phyloP scores from a whole-genome alignment of 2,329 filamentous ascomycete species.

The Verticillium albo-atrum region DNA sequence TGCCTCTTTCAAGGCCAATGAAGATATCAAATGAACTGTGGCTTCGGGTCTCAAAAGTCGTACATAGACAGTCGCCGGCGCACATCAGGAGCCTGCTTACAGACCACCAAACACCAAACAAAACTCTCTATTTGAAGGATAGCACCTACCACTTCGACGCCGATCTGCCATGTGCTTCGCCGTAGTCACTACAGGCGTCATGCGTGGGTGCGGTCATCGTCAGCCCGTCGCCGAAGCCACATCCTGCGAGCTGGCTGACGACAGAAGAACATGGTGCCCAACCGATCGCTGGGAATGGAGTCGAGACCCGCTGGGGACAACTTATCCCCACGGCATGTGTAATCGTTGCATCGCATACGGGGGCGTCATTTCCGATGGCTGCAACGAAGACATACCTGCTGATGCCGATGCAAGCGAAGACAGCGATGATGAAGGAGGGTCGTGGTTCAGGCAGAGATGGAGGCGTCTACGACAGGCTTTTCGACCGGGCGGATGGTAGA shows the following conservation, averaged over 20 bases:
- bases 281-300: neutral
- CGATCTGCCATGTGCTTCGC: neutral
- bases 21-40: no score
- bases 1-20: no score
- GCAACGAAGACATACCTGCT: neutral
- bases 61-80: no score
- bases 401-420: neutral
- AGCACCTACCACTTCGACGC: neutral
- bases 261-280: neutral
- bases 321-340: neutral
- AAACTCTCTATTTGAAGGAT: neutral
- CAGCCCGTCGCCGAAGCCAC: neutral
- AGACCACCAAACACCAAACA: neutral
- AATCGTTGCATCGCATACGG: neutral
- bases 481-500: neutral
- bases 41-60: no score
- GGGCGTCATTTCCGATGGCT: neutral
- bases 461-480: neutral
- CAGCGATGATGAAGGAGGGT: neutral
- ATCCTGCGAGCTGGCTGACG: neutral
- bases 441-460: neutral
- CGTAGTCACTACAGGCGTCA: neutral
- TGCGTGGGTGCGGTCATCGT: neutral
- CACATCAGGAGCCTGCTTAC: neutral
- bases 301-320: neutral